Percentiles rank a stretch among this genome's conserved stretches.
Conservation (phyloP, 306 rosid genomes). For the Cucurbita moschata region DNA sequence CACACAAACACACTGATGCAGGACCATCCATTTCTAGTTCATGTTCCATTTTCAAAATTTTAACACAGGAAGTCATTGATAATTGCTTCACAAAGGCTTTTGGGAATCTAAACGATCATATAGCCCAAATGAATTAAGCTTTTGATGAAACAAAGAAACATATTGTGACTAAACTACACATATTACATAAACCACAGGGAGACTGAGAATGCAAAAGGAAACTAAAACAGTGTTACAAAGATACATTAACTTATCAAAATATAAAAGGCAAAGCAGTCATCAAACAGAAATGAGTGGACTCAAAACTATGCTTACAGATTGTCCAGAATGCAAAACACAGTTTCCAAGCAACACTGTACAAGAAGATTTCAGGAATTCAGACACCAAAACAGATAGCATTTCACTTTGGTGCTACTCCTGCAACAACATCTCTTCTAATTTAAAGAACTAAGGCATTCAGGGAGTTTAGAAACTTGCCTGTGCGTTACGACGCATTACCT, state of each 20-base stretch:
- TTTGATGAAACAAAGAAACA: neutral
- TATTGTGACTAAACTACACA: neutral
- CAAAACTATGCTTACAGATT: neutral
- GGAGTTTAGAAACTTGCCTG: slow-evolving; percentile 28
- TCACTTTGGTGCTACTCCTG: neutral
- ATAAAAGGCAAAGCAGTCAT: neutral
- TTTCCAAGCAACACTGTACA: slow-evolving; percentile 9
- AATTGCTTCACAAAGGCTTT: too few species aligned
- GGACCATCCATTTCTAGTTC: too few species aligned
- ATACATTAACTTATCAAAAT: neutral
- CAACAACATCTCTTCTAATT: neutral
- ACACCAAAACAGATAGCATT: neutral
- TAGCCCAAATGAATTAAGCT: neutral
- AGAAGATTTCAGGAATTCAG: neutral
- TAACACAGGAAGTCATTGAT: too few species aligned
- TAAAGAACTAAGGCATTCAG: slow-evolving; percentile 12
- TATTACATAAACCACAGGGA: neutral
- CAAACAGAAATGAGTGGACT: neutral
- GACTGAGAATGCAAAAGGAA: neutral
- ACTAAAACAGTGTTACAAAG: neutral
- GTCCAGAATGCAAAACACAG: neutral
- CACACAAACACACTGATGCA: neutral
- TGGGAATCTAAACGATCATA: neutral
- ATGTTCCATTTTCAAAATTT: too few species aligned
- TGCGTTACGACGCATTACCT: slow-evolving; percentile 23